These are phyloP conservation scores for Aspergillus sp. DNA, from an alignment of 2,329 filamentous ascomycete genomes.

Conservation along the genomic window DNA sequence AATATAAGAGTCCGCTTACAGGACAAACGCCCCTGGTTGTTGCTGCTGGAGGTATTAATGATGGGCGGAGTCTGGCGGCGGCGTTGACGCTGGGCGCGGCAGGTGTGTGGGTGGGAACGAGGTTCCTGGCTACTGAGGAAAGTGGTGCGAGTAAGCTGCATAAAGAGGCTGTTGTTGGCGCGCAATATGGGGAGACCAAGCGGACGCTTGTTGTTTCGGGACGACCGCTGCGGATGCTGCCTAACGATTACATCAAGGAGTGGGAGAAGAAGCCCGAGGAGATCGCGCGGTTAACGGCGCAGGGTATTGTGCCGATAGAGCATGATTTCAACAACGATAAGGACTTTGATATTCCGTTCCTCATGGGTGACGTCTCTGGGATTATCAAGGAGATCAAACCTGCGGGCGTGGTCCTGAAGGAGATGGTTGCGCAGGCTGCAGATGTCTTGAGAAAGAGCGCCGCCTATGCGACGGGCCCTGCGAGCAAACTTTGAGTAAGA, in stretches of 20 bases:
- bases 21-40: constrained; percentile 75
- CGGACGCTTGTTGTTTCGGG: constrained; percentile 81
- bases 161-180: constrained; percentile 80
- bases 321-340: constrained; percentile 79
- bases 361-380: constrained; percentile 93
- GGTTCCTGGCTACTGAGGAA: constrained; percentile 82
- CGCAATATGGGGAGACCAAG: constrained; percentile 75
- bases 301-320: constrained; percentile 77
- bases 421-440: constrained; percentile 80
- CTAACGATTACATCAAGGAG: constrained; percentile 77
- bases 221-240: constrained; percentile 73
- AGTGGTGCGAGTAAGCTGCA: constrained; percentile 78
- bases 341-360: constrained; percentile 79
- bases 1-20: constrained; percentile 69
- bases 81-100: constrained; percentile 83
- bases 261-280: constrained; percentile 78
- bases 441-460: constrained; percentile 64
- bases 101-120: constrained; percentile 91
- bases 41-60: constrained; percentile 83
- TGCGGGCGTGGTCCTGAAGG: constrained; percentile 78
- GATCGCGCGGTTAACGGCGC: constrained; percentile 72
- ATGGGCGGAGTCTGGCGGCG: constrained; percentile 77
- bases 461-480: constrained; percentile 53
- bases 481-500: constrained; percentile 49
- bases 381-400: constrained; percentile 75